These are phyloP conservation scores for Limonium bicolor DNA, from an alignment of 148 eudicot genomes.

Conservation along the genomic window DNA sequence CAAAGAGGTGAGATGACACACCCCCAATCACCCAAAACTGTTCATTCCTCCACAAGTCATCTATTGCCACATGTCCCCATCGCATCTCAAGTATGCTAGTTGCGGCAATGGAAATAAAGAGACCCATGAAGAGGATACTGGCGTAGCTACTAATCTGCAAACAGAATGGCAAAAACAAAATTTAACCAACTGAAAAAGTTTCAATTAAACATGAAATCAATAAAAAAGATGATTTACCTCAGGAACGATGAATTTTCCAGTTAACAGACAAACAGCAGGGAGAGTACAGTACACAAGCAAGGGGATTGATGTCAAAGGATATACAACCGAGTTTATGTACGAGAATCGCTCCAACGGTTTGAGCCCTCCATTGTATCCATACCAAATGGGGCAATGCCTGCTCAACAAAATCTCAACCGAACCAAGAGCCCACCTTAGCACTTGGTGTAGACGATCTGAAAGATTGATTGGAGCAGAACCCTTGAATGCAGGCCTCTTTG, in stretches of 20 bases:
- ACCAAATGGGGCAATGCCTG: conserved; percentile 89
- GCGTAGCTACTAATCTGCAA: conserved; percentile 93
- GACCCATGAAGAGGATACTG: conserved; percentile 72
- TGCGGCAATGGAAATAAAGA: conserved; percentile 73
- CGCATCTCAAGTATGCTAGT: conserved; percentile 81
- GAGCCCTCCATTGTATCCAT: conserved; percentile 73
- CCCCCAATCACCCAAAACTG: conserved; percentile 99
- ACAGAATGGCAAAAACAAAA: neutral
- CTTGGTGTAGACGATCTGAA: conserved; percentile 92
- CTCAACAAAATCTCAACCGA: conserved; percentile 86
- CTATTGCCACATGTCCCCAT: conserved; percentile 91
- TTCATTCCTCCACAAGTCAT: conserved; percentile 94
- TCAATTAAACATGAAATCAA: neutral
- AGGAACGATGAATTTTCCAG: conserved; percentile 88
- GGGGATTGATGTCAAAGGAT: conserved; percentile 86
- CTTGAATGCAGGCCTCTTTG: conserved; percentile 75
- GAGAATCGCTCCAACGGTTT: conserved; percentile 84
- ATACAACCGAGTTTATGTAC: conserved; percentile 74
- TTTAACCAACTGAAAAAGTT: neutral
- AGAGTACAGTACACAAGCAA: conserved; percentile 74
- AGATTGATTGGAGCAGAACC: conserved; percentile 96
- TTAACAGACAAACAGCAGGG: conserved; percentile 82
- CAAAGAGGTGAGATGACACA: conserved; percentile 78
- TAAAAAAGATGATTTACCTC: conserved; percentile 35
- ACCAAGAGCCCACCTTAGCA: conserved; percentile 89